Evolutionary conservation across 73 alveolate species (phyloP).

Genomic region (Stentor coeruleus): DNA sequence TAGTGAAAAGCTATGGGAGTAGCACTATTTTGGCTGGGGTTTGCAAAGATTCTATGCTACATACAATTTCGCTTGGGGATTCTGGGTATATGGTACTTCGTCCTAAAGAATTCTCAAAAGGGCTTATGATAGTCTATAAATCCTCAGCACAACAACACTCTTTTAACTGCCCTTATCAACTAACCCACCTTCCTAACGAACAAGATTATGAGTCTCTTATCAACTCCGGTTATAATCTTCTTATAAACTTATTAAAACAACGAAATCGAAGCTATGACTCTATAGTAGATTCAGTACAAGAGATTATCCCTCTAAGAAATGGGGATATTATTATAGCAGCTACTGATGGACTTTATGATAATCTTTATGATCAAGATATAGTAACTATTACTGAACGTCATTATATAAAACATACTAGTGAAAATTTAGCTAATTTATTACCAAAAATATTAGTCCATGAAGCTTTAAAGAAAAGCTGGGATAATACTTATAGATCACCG

Average conservation of each 20-base stretch:
- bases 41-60: background rate
- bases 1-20: background rate
- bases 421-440: background rate
- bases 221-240: background rate
- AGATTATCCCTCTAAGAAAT: background rate
- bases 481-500: background rate
- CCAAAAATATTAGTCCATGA: no score
- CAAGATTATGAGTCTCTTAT: background rate
- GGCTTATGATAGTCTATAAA: background rate
- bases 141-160: background rate
- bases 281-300: background rate
- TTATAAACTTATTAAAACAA: background rate
- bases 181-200: background rate
- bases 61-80: background rate
- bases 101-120: background rate
- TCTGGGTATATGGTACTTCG: constrained; percentile 5
- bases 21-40: background rate
- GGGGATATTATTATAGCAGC: constrained; percentile 26
- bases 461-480: background rate
- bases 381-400: background rate
- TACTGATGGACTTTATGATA: constrained; percentile 14
- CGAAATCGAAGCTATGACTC: background rate
- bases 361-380: background rate
- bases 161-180: constrained; percentile 28
- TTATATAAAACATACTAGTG: background rate